These are phyloP conservation scores for Boletus rubescentipes DNA, from an alignment of 768 basidiomycete genomes.

Conservation along the genomic window DNA sequence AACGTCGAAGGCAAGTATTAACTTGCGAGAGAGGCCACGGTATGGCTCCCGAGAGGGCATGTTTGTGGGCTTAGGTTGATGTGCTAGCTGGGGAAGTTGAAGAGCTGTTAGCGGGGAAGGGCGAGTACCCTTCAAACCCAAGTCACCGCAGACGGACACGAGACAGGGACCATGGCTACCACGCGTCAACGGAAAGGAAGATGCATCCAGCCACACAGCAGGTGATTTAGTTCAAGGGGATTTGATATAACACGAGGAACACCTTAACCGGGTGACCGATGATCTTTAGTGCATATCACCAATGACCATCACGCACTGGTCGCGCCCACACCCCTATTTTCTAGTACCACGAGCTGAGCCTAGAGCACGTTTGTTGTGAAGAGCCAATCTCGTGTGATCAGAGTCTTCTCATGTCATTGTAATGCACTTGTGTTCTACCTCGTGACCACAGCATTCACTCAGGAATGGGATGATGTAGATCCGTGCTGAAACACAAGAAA, in stretches of 20 bases:
- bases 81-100: background rate
- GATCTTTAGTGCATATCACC: background rate
- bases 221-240: background rate
- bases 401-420: background rate
- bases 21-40: slow-evolving; percentile 37
- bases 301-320: background rate
- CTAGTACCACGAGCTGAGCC: background rate
- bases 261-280: background rate
- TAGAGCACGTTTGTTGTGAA: background rate
- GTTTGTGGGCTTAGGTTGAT: background rate
- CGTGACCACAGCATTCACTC: background rate
- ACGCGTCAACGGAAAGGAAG: slow-evolving; percentile 2
- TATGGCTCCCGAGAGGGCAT: slow-evolving; percentile 34
- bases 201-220: background rate
- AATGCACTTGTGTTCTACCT: background rate
- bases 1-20: slow-evolving; percentile 43
- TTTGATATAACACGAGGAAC: background rate
- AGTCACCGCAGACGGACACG: background rate
- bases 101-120: background rate
- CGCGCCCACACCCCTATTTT: background rate
- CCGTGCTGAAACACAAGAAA: background rate
- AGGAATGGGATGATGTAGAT: background rate
- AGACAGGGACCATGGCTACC: background rate
- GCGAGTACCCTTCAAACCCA: background rate
- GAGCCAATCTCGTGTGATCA: background rate